Conservation (phyloP, 208 protist genomes). For the Entamoeba invadens region DNA sequence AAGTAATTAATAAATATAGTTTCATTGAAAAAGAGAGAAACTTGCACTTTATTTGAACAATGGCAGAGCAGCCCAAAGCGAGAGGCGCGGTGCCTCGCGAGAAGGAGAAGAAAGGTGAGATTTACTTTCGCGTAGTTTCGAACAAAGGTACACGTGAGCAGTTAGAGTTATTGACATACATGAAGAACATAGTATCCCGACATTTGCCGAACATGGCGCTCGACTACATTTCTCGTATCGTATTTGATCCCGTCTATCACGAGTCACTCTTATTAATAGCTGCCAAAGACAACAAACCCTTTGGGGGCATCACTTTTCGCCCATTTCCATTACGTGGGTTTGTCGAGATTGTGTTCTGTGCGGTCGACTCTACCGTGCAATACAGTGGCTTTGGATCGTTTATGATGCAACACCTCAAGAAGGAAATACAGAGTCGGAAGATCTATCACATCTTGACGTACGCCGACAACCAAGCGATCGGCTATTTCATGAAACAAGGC, state of each 20-base stretch:
- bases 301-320: slow-evolving; percentile 8
- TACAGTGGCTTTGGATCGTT: background rate
- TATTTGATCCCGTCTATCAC: background rate
- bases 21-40: background rate
- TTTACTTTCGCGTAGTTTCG: background rate
- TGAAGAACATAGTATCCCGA: background rate
- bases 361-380: background rate
- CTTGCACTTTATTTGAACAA: background rate
- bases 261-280: background rate
- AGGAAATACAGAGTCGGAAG: background rate
- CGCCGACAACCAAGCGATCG: slow-evolving; percentile 16
- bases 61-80: background rate
- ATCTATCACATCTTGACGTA: slow-evolving; percentile 18
- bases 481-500: slow-evolving; percentile 22
- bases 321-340: background rate
- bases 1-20: background rate
- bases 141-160: background rate
- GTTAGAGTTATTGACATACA: background rate
- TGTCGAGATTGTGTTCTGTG: slow-evolving; percentile 5
- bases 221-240: slow-evolving; percentile 7
- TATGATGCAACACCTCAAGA: slow-evolving; percentile 6
- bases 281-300: background rate
- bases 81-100: background rate
- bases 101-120: background rate
- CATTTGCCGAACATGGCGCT: slow-evolving; percentile 9